Evolutionary conservation across 306 rosid species (phyloP), one percentile per base, ranked within the genome.

Genomic region (Cucurbita maxima): DNA sequence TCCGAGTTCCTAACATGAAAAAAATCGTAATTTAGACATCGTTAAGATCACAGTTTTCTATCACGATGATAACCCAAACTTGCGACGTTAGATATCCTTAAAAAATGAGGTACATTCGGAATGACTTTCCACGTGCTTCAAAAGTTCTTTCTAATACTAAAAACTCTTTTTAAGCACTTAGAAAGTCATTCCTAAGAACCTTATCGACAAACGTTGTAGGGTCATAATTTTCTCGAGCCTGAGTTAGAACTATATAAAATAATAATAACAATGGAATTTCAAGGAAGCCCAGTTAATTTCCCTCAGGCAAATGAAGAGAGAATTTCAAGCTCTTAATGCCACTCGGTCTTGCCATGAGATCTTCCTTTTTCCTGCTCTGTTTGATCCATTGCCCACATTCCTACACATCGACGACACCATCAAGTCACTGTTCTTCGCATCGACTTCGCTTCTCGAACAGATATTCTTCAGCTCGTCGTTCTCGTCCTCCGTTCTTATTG

Each of bases 281-380:
- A 41, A 66, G 54, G 36, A 66, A 44, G 36, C 34, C 9, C 4
- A 66, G 54, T 43, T 43, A 22, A 22, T 22, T 20, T 41, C 10
- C 18, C 51, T 44, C 38, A 43, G 18, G 34, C 38, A 66, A 45
- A 67, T 45, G 73, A 45, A 45, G 41, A 7, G 41, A 47, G 1
- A 48, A 45, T 15, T 64, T 93, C 85, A 93, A 76, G 92, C 97
- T 87, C 95, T 86, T 60, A 91, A 85, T 30, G 92, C 99, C 75
- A 94, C 92, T 78, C 84, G 97, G 81, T 94, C 97, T 80, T 91
- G 99, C 99, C 99, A 89, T 74, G 97, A 84, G 76, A 94, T 94
- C 96, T 89, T 94, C 87, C 97, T 87, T 81, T 94, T 94, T 80
- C 90, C 91, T 3, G 91, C 52, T 76, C 96, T 83, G 78, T 63